Percentiles rank a stretch among this genome's conserved stretches.
phyloP scores from a whole-genome alignment of 768 basidiomycete genomes.

The Hirschioporus abietinus region DNA sequence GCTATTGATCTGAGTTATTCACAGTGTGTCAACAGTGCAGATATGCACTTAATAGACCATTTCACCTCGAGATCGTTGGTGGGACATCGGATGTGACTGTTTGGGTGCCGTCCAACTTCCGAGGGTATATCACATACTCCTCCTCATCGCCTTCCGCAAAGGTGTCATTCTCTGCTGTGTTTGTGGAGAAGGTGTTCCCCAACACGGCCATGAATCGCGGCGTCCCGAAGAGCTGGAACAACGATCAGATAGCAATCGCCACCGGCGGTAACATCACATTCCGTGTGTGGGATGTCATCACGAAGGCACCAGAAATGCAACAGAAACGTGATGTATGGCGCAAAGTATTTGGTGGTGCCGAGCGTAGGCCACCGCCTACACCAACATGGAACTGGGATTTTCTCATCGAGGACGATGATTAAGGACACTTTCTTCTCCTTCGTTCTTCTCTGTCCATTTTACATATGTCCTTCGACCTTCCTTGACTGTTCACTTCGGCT shows the following conservation, averaged over 20 bases:
- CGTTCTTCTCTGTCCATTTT: not conserved
- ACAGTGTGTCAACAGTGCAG: slow-evolving; percentile 43
- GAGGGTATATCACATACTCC: slow-evolving; percentile 54
- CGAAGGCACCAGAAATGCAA: not conserved
- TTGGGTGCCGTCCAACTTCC: slow-evolving; percentile 78
- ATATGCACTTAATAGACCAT: slow-evolving; percentile 44
- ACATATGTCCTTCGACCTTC: not conserved
- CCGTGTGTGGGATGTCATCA: slow-evolving; percentile 4
- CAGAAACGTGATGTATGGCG: not conserved
- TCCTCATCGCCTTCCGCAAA: slow-evolving; percentile 29
- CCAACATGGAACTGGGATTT: slow-evolving; percentile 4
- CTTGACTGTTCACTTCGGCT: not conserved
- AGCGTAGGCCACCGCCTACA: not conserved
- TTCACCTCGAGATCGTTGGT: slow-evolving; percentile 61
- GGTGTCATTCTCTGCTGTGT: slow-evolving; percentile 58
- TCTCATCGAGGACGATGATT: slow-evolving; percentile 3
- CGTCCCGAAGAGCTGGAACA: slow-evolving; percentile 4
- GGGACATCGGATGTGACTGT: slow-evolving; percentile 66
- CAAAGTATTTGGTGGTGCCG: not conserved
- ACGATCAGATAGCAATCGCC: not conserved
- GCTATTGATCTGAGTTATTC: slow-evolving; percentile 17
- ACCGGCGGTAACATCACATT: slow-evolving; percentile 3
- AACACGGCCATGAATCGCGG: not conserved
- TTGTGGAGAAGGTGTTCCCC: slow-evolving; percentile 54
- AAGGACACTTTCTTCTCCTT: not conserved